phyloP scores from a whole-genome alignment of 257 asterid genomes.

The Dorcoceras hygrometricum region DNA sequence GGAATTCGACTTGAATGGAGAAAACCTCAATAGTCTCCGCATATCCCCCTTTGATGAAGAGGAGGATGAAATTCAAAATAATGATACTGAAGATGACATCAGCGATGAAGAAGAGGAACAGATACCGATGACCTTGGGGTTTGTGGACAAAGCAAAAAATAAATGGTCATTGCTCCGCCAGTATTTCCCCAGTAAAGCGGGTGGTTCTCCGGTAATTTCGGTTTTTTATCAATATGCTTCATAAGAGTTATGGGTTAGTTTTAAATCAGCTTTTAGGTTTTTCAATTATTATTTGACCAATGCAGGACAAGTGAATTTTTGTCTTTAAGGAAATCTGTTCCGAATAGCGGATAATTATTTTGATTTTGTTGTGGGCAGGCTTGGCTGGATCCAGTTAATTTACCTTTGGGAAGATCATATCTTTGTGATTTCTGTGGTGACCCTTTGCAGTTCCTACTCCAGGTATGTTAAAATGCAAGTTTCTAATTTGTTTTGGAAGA shows the following conservation, averaged over 20 bases:
- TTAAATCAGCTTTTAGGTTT: background rate
- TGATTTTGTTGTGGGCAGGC: constrained; percentile 50
- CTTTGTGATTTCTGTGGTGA: constrained; percentile 76
- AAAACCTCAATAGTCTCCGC: constrained; percentile 36
- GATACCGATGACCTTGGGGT: constrained; percentile 64
- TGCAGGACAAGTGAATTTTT: background rate
- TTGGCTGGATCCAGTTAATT: constrained; percentile 84
- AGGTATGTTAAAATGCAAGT: constrained; percentile 44
- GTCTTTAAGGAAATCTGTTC: constrained; percentile 1
- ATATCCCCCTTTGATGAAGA: constrained; percentile 59
- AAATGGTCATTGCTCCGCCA: constrained; percentile 67
- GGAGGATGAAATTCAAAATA: constrained; percentile 43
- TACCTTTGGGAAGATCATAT: constrained; percentile 59
- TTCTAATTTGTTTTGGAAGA: background rate
- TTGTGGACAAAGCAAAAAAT: constrained; percentile 58
- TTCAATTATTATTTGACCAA: background rate
- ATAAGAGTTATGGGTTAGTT: background rate
- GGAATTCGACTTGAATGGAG: constrained; percentile 35
- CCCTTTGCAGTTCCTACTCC: constrained; percentile 91
- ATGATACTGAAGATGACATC: constrained; percentile 37
- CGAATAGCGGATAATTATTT: constrained; percentile 12
- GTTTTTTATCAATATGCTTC: no score
- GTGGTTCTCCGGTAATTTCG: constrained; percentile 85
- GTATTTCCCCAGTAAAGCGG: constrained; percentile 93
- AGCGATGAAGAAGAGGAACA: constrained; percentile 60